These are phyloP conservation scores for Colletotrichum sp. DNA, from an alignment of 2,329 filamentous ascomycete species.

Conservation along the genomic window DNA sequence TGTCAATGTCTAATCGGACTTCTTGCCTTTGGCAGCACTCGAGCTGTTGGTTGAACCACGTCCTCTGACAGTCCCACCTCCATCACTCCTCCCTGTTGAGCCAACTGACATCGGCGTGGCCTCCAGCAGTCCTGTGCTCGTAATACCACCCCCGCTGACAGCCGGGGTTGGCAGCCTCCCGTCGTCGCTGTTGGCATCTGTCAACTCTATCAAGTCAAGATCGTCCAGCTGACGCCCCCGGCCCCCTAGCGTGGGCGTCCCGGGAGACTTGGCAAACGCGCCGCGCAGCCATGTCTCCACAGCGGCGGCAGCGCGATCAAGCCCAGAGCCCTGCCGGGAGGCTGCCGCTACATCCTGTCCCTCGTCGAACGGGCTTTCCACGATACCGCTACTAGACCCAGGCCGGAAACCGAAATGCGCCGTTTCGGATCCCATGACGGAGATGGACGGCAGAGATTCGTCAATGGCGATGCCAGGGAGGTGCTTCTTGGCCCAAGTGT, in stretches of 20 bases:
- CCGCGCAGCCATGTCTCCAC: slow-evolving; percentile 92
- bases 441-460: slow-evolving; percentile 67
- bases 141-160: neutral
- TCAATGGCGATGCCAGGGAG: slow-evolving; percentile 80
- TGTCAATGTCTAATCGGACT: slow-evolving; percentile 42
- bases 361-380: slow-evolving; percentile 57
- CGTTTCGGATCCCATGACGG: slow-evolving; percentile 65
- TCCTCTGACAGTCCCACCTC: slow-evolving; percentile 41
- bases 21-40: slow-evolving; percentile 47
- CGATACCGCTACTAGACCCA: slow-evolving; percentile 45
- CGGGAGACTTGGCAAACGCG: slow-evolving; percentile 70
- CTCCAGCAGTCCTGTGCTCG: slow-evolving; percentile 33
- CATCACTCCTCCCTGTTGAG: slow-evolving; percentile 43
- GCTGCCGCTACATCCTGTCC: slow-evolving; percentile 46
- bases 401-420: slow-evolving; percentile 61
- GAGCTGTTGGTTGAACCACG: slow-evolving; percentile 30
- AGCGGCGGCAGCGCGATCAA: slow-evolving; percentile 86
- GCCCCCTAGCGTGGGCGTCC: slow-evolving; percentile 51
- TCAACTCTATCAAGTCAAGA: slow-evolving; percentile 74
- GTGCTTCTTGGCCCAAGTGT: slow-evolving; percentile 83
- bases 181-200: slow-evolving; percentile 65
- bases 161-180: slow-evolving; percentile 36
- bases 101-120: slow-evolving; percentile 31
- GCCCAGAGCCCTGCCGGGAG: slow-evolving; percentile 54
- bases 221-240: slow-evolving; percentile 45